Conservation (phyloP, 2,329 filamentous ascomycete species). For the Rutstroemia sp. region DNA sequence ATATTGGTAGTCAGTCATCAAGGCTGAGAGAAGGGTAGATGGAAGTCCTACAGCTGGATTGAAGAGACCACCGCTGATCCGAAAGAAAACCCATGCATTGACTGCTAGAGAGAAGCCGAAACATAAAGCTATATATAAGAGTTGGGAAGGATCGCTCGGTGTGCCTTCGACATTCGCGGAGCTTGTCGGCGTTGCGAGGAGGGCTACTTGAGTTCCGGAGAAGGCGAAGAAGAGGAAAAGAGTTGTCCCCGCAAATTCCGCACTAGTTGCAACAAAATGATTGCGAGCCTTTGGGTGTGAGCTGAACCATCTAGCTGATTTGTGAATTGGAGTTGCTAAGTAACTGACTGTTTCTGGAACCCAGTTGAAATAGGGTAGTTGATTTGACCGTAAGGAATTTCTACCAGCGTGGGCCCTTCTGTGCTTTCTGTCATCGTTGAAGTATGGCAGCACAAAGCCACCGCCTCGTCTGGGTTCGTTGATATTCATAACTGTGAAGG, state of each 20-base stretch:
- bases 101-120: conserved; percentile 35
- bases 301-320: conserved; percentile 11
- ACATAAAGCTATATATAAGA: conserved; percentile 27
- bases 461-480: conserved; percentile 16
- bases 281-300: conserved; percentile 4
- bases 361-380: conserved; percentile 13
- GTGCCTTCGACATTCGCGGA: conserved; percentile 33
- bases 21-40: neutral
- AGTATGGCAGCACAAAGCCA: conserved; percentile 19
- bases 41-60: conserved; percentile 35
- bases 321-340: neutral
- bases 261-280: conserved; percentile 15
- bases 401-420: conserved; percentile 7
- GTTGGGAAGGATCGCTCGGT: conserved; percentile 32
- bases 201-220: conserved; percentile 20
- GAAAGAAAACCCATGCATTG: conserved; percentile 49
- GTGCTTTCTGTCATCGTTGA: conserved; percentile 12
- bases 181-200: conserved; percentile 22
- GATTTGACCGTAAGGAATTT: conserved; percentile 17
- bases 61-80: conserved; percentile 43
- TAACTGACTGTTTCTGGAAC: conserved; percentile 15
- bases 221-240: conserved; percentile 26
- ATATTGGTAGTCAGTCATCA: conserved; percentile 33
- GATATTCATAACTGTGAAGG: conserved; percentile 18
- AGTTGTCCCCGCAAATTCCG: conserved; percentile 20